A percentile compares a stretch with the other conserved stretches of the same genome.
Evolutionary conservation across 2,329 filamentous ascomycete genomes (phyloP).

Genomic region (Raffaelea arxii): DNA sequence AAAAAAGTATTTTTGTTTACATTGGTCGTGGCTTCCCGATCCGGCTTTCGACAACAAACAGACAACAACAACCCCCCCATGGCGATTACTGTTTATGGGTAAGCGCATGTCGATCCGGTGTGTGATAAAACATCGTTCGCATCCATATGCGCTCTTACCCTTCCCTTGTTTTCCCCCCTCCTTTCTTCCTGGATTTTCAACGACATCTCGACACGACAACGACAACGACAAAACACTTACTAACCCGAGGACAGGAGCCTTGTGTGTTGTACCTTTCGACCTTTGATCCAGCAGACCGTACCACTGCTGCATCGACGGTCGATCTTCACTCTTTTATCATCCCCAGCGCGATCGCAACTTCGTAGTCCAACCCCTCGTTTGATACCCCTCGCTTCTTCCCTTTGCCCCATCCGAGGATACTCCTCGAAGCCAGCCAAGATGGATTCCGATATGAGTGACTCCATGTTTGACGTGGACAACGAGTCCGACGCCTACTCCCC

Average conservation of each 20-base stretch:
- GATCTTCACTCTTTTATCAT: neutral
- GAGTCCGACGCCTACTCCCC: conserved; percentile 52
- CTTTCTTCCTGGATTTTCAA: neutral
- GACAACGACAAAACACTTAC: neutral
- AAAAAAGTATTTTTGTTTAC: conserved; percentile 9
- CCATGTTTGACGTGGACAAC: conserved; percentile 42
- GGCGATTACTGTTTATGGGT: conserved; percentile 2
- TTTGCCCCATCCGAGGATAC: neutral
- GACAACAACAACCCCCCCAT: conserved; percentile 2
- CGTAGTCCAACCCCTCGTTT: neutral
- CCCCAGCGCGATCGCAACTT: too few relatives aligned
- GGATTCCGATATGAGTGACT: conserved; percentile 53
- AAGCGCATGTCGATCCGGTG: conserved; percentile 4
- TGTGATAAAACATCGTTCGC: neutral
- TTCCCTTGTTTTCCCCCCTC: neutral
- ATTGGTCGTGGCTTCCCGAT: conserved; percentile 9
- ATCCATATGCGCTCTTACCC: neutral
- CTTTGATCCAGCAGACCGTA: too few relatives aligned
- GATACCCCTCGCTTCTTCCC: neutral
- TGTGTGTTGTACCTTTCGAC: neutral
- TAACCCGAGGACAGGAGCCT: conserved; percentile 10
- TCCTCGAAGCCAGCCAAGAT: conserved; percentile 21
- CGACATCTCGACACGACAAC: conserved; percentile 3
- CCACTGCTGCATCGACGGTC: too few relatives aligned
- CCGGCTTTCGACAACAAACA: conserved; percentile 4